Conservation (phyloP, 2,329 filamentous ascomycete species). For the Neopestalotiopsis rosae region DNA sequence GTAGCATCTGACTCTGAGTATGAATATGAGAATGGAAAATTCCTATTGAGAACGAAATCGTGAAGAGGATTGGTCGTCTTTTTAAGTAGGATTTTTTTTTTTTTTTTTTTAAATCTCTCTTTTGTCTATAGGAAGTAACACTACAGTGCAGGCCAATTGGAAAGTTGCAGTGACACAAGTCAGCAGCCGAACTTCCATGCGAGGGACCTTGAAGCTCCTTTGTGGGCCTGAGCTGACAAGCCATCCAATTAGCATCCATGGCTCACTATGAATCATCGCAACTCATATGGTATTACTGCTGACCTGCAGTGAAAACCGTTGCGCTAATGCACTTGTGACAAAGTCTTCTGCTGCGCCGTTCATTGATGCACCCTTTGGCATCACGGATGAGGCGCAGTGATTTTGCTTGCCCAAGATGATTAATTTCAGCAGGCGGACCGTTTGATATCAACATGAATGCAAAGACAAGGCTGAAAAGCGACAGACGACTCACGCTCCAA, state of each 20-base stretch:
- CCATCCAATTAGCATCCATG: not conserved
- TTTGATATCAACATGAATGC: no score
- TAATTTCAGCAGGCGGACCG: no score
- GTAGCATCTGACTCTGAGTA: not conserved
- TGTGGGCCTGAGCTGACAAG: not conserved
- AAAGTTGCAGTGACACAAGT: not conserved
- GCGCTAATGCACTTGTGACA: not conserved
- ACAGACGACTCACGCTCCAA: no score
- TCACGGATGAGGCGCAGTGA: no score
- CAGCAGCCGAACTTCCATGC: not conserved
- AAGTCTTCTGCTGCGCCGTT: not conserved
- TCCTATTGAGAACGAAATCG: not conserved
- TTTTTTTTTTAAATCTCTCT: no score
- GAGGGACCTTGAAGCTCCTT: not conserved
- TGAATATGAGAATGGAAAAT: not conserved
- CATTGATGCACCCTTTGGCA: no score
- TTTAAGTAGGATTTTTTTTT: no score
- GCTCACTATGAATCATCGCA: not conserved
- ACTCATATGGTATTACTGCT: not conserved
- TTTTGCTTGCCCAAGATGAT: no score
- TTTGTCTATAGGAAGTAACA: no score
- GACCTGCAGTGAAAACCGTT: not conserved
- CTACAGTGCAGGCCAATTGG: not conserved
- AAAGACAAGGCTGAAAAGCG: no score
- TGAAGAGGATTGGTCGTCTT: no score